Conservation (phyloP, 345 rosid species). For the Physaria fendleri region DNA sequence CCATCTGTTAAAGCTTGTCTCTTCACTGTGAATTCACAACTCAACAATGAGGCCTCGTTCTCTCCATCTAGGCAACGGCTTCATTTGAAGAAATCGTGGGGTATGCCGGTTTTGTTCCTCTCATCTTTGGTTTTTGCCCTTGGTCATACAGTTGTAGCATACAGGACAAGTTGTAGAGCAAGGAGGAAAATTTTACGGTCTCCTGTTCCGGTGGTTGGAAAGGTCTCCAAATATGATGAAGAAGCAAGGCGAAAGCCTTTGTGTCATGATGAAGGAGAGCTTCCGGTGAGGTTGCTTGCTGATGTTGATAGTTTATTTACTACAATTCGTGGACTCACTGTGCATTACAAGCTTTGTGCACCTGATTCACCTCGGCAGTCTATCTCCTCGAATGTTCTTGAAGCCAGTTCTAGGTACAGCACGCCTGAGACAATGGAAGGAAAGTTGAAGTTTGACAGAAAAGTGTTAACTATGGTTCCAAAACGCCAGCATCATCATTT, state of each 20-base stretch:
- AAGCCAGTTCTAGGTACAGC: too few species aligned
- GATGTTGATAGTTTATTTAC: conserved; percentile 77
- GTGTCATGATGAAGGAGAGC: conserved; percentile 53
- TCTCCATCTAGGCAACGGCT: conserved; percentile 66
- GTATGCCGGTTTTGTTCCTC: conserved; percentile 94
- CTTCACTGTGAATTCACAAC: conserved; percentile 74
- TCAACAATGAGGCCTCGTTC: conserved; percentile 50
- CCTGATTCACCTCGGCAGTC: too few species aligned
- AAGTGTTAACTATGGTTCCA: too few species aligned
- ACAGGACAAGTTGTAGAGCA: conserved; percentile 87
- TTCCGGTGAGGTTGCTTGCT: conserved; percentile 64
- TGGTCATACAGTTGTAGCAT: conserved; percentile 85
- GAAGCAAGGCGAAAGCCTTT: conserved; percentile 54
- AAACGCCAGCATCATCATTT: too few species aligned
- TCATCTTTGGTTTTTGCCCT: conserved; percentile 85
- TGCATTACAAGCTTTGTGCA: too few species aligned
- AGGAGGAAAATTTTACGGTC: conserved; percentile 88
- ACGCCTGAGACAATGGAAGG: too few species aligned
- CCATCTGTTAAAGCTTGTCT: conserved; percentile 81
- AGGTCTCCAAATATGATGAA: conserved; percentile 59
- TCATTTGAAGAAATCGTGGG: conserved; percentile 90
- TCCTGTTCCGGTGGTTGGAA: conserved; percentile 73
- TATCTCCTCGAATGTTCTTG: too few species aligned
- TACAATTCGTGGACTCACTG: conserved; percentile 51
- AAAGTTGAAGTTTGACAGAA: too few species aligned